These are phyloP conservation scores for Mycena metata DNA, from an alignment of 768 basidiomycete genomes.

Conservation along the genomic window DNA sequence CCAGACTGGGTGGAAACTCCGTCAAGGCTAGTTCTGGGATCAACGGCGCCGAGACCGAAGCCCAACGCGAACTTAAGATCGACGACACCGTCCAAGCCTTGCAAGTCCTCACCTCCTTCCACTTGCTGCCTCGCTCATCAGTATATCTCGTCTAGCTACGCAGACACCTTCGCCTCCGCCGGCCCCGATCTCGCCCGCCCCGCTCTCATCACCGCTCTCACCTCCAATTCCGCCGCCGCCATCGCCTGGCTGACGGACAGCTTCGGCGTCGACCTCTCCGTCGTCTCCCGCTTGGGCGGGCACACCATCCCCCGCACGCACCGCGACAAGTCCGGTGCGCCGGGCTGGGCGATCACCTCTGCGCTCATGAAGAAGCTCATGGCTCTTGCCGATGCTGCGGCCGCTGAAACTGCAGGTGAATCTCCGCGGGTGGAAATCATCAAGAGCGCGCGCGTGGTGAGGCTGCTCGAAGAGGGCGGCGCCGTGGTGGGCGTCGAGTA, in stretches of 20 bases:
- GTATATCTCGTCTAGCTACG: constrained; percentile 21
- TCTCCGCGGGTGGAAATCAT: constrained; percentile 33
- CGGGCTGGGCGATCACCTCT: constrained; percentile 45
- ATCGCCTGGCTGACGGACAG: constrained; percentile 42
- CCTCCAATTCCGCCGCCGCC: constrained; percentile 43
- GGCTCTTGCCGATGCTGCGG: neutral
- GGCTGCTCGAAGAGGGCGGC: constrained; percentile 38
- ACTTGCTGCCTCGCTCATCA: neutral
- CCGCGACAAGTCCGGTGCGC: constrained; percentile 43
- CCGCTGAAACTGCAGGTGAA: no score
- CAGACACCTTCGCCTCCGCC: constrained; percentile 42
- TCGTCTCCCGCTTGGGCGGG: constrained; percentile 43
- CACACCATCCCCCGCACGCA: constrained; percentile 42
- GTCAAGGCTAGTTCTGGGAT: constrained; percentile 49
- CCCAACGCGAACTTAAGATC: constrained; percentile 39
- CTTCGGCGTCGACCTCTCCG: constrained; percentile 44
- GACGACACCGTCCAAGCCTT: constrained; percentile 39
- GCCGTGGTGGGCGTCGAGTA: constrained; percentile 44
- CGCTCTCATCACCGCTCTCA: constrained; percentile 43
- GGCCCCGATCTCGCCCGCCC: constrained; percentile 39
- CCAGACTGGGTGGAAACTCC: constrained; percentile 43
- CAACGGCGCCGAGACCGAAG: constrained; percentile 43
- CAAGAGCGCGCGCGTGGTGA: constrained; percentile 41
- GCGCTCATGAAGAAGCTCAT: constrained; percentile 43
- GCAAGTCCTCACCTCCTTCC: constrained; percentile 28